Base-by-base conservation (phyloP, 352 stramenopile species). In the Pythium phragmitis region DNA sequence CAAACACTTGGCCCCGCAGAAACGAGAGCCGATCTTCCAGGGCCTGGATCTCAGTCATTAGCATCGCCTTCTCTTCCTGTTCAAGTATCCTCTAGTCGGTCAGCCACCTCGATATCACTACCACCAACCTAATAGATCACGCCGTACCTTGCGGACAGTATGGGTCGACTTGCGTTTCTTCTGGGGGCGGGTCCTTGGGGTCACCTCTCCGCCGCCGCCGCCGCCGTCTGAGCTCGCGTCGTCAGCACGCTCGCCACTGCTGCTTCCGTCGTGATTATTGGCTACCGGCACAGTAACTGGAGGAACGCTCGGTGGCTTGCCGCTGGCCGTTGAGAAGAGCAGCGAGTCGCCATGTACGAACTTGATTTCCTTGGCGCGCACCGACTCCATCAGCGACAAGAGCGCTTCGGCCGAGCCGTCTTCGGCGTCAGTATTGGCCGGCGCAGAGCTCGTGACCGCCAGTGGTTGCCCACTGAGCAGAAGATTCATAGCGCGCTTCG, bases 131-230 rank as follows among this genome's bases (percentile, higher is more conserved):
- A 30, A 30, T 0, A 1, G 26, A 30, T 30, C 3, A 30, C 26
- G 26, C 7, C 39, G 26, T 50, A 61, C 55, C 55, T 61, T 70
- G 12, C 63, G 63, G 23, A 65, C 57, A 2, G 63, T 65, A 17
- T 65, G 63, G 2, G 63, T 70, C 42, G 63, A 64, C 57, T 70
- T 70, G 56, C 63, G 63, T 47, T 64, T 65, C 63, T 70, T 70
- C 33, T 61, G 46, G 26, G 43, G 41, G 37, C 39, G 39, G 12
- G 37, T 50, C 9, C 26, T 30, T 1, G 41, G 43, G 28, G 43
- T 61, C 9, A 36, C 19, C 5, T 45, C 28, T 43, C 12, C 42
- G 7, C 41, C 62, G 41, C 41, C 36, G 41, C 41, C 36, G 3
- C 53, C 53, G 13, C 43, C 46, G 17, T 68, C 53, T 4, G 53